Conservation (phyloP, 1,284 basidiomycete species). For the Volvariella surrecta region DNA sequence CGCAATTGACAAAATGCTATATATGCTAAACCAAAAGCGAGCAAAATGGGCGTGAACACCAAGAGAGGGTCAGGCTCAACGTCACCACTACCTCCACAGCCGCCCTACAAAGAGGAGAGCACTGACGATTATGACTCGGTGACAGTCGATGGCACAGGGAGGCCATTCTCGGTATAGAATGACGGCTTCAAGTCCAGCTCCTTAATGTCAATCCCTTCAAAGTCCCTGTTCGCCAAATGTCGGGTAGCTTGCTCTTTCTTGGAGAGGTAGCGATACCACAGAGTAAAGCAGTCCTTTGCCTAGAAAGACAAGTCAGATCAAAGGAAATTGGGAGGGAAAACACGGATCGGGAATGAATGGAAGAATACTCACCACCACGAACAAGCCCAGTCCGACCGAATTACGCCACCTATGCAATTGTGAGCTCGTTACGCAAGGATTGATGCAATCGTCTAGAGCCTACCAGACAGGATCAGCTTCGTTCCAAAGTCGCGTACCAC, state of each 20-base stretch:
- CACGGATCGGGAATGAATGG: not conserved
- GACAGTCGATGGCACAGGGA: no score
- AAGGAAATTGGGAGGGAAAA: not conserved
- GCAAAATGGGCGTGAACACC: no score
- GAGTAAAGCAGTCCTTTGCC: constrained; percentile 57
- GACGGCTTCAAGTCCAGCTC: constrained; percentile 56
- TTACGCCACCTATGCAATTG: constrained; percentile 22
- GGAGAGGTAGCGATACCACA: constrained; percentile 58
- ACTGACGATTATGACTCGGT: no score
- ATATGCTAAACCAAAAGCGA: no score
- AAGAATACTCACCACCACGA: not conserved
- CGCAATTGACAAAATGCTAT: no score
- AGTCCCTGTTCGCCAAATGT: constrained; percentile 56
- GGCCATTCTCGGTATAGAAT: constrained; percentile 8
- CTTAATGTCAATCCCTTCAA: constrained; percentile 55
- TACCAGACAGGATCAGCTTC: constrained; percentile 66
- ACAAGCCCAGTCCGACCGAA: constrained; percentile 4
- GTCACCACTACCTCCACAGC: no score
- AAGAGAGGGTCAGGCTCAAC: no score
- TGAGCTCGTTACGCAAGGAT: no score
- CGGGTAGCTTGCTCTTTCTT: constrained; percentile 63
- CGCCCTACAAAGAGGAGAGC: no score
- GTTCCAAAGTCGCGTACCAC: constrained; percentile 50
- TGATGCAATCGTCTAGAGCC: no score
- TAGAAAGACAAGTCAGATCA: constrained; percentile 15